Base-by-base conservation (phyloP, 306 rosid species). In the Citrullus colocynthis region DNA sequence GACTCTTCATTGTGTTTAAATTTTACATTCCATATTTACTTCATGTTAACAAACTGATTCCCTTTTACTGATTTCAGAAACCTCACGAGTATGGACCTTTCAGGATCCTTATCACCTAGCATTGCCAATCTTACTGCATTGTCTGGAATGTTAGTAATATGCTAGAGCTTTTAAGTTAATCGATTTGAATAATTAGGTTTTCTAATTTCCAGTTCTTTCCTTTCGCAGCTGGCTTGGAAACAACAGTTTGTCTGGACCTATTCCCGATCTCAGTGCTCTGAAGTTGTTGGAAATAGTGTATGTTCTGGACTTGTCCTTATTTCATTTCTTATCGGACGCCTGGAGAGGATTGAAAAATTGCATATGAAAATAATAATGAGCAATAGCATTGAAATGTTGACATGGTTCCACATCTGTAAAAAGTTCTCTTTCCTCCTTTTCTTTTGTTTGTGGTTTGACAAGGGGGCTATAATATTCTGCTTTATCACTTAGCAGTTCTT, bases 81-180 rank as follows among this genome's bases (percentile, higher is more conserved):
- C 81, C 82, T 92, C 79, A 92, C 98, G 20, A 83, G 87, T 62
- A 91, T 89, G 99, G 88, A 79, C 77, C 89, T 92, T 66, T 92
- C 98, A 21, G 98, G 99, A 82, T 84, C 90, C 24, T 75, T 96
- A 78, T 85, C 98, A 66, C 90, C 96, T 71, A 61, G 74, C 57
- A 79, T 95, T 83, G 92, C 92, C 86, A 91, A 91, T 60, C 81
- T 95, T 95, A 95, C 99, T 48, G 99, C 89, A 41, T 84, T 95
- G 85, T 63, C 83, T 17, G 82, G 79, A 86, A 86, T 95, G 98
- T 95, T 86, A 77, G 96, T 83, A 57, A 77, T 30, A 60, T n/a
- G 49, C 12, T 51, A 49, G 36, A 51, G 30, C 52, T 48, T 24
- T 34, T 52, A 32, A 21, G 21, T 77, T 74, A 70, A 16, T 73